A percentile compares a stretch with the other conserved stretches of the same genome.
phyloP scores from a whole-genome alignment of 2,329 filamentous ascomycete genomes.

The Aspergillus arachidicola region DNA sequence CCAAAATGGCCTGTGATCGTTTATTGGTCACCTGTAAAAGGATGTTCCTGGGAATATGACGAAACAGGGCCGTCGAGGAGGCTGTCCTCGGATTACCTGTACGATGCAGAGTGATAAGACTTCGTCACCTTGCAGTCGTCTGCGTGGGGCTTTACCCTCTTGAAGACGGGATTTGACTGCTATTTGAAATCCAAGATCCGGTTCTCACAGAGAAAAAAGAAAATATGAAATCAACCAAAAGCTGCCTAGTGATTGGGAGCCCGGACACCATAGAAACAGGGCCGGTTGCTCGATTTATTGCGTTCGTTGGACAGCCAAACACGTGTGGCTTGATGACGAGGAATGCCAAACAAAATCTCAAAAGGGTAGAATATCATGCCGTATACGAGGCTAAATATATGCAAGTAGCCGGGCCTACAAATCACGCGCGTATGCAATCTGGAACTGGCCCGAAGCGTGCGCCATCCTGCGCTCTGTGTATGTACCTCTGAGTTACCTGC shows the following conservation, averaged over 20 bases:
- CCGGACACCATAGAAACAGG: background rate
- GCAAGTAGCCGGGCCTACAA: slow-evolving; percentile 30
- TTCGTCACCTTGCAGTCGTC: background rate
- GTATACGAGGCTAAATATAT: slow-evolving; percentile 17
- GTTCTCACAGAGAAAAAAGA: background rate
- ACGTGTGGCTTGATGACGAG: slow-evolving; percentile 14
- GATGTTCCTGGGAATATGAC: slow-evolving; percentile 10
- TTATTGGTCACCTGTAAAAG: slow-evolving; percentile 18
- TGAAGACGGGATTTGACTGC: background rate
- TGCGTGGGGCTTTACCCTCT: background rate
- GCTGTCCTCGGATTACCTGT: slow-evolving; percentile 3
- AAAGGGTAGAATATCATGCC: background rate
- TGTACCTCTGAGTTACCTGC: background rate
- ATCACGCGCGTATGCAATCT: slow-evolving; percentile 33
- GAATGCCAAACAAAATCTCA: background rate
- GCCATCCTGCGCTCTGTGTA: background rate
- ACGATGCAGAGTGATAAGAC: slow-evolving; percentile 11
- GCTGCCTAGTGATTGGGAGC: background rate
- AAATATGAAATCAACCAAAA: background rate
- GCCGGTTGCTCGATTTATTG: background rate
- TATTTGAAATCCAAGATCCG: background rate
- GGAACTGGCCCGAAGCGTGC: slow-evolving; percentile 17
- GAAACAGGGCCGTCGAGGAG: slow-evolving; percentile 17
- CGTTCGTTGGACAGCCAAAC: background rate
- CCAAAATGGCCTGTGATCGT: slow-evolving; percentile 2